Evolutionary conservation across 129 eudicot species (phyloP).

Genomic region (Centella asiatica): DNA sequence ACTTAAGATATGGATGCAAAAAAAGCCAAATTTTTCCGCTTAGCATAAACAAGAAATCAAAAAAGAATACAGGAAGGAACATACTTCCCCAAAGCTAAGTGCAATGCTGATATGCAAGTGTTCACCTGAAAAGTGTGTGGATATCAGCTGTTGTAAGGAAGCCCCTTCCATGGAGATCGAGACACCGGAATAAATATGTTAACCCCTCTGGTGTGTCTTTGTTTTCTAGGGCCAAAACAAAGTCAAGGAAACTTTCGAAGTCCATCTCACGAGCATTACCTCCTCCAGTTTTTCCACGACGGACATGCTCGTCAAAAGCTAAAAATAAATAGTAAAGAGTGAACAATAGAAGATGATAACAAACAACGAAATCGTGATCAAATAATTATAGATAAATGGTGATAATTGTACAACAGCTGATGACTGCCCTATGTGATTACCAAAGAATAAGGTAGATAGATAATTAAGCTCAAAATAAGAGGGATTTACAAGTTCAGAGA

Average conservation of each 20-base stretch:
- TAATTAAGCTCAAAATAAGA: too few species aligned
- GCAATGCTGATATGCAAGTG: neutral
- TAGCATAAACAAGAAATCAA: neutral
- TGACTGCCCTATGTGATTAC: too few species aligned
- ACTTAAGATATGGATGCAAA: neutral
- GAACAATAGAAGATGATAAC: too few species aligned
- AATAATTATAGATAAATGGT: too few species aligned
- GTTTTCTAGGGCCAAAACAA: slow-evolving; percentile 86
- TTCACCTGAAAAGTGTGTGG: slow-evolving; percentile 89
- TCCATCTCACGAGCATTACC: slow-evolving; percentile 93
- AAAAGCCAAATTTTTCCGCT: neutral
- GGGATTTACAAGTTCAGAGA: too few species aligned
- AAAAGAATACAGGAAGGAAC: neutral
- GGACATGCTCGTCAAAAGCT: slow-evolving; percentile 95
- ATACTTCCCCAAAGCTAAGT: neutral
- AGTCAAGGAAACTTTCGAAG: slow-evolving; percentile 90
- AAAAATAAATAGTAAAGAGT: neutral
- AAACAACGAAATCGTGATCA: too few species aligned
- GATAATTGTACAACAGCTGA: too few species aligned
- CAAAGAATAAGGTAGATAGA: too few species aligned
- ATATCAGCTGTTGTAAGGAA: slow-evolving; percentile 86
- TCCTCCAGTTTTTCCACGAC: slow-evolving; percentile 80
- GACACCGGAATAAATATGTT: slow-evolving; percentile 79
- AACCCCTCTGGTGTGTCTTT: slow-evolving; percentile 96
- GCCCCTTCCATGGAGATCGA: slow-evolving; percentile 91